Evolutionary conservation across 805 yeast species (phyloP).

Genomic region (Torulaspora franciscae): DNA sequence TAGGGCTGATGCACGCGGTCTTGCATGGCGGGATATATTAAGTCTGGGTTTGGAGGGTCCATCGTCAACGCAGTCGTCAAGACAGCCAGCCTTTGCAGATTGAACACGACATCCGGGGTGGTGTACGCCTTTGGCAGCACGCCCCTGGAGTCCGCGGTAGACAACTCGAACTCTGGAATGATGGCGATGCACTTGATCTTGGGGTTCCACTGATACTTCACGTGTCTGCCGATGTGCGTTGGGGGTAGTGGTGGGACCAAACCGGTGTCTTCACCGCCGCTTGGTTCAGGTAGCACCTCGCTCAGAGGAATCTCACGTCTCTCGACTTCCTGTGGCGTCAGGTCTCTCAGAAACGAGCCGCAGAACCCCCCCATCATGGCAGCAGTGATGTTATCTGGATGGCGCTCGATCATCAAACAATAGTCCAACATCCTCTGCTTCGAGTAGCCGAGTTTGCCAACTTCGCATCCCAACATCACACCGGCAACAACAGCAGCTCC

Average conservation of each 20-base stretch:
- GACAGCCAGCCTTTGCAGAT: slow-evolving; percentile 87
- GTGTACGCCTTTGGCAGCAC: slow-evolving; percentile 80
- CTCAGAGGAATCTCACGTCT: slow-evolving; percentile 80
- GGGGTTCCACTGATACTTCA: slow-evolving; percentile 76
- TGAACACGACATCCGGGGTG: slow-evolving; percentile 80
- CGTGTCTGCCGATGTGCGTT: slow-evolving; percentile 76
- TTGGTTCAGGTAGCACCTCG: slow-evolving; percentile 74
- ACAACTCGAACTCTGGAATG: slow-evolving; percentile 90
- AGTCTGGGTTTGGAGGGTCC: slow-evolving; percentile 71
- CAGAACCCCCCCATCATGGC: slow-evolving; percentile 99
- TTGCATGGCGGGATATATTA: slow-evolving; percentile 93
- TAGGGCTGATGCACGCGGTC: slow-evolving; percentile 97
- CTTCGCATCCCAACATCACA: slow-evolving; percentile 79
- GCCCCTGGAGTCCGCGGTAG: slow-evolving; percentile 86
- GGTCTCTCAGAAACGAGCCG: slow-evolving; percentile 85
- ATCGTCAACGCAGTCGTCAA: slow-evolving; percentile 88
- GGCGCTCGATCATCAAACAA: slow-evolving; percentile 95
- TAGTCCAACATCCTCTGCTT: slow-evolving; percentile 87
- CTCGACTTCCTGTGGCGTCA: slow-evolving; percentile 63
- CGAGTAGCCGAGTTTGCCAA: slow-evolving; percentile 66
- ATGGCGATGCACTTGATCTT: slow-evolving; percentile 84
- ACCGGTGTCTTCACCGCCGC: slow-evolving; percentile 66
- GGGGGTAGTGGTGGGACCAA: slow-evolving; percentile 80
- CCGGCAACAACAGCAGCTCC: slow-evolving; percentile 99
- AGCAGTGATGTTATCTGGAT: slow-evolving; percentile 97